These are phyloP conservation scores for Linnemannia exigua DNA, from an alignment of 192 early-diverging fungal genomes.

Conservation along the genomic window DNA sequence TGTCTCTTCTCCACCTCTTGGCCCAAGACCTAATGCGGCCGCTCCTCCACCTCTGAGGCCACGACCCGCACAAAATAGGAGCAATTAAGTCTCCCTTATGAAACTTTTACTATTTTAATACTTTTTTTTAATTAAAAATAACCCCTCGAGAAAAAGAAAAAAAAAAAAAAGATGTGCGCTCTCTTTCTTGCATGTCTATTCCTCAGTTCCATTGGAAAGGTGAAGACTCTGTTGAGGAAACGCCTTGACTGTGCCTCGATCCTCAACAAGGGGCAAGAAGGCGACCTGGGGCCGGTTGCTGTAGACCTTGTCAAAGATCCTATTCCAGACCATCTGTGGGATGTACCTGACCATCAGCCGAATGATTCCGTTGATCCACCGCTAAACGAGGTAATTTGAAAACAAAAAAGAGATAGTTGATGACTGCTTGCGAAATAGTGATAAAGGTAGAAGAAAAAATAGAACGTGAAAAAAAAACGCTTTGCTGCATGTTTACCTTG, in stretches of 20 bases:
- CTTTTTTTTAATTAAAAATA: too few relatives aligned
- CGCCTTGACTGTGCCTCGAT: not conserved
- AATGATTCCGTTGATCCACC: slow-evolving; percentile 1
- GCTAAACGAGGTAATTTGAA: too few relatives aligned
- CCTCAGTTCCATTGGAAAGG: not conserved
- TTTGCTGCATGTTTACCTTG: slow-evolving; percentile 9
- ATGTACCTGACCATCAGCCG: not conserved
- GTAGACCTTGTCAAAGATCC: slow-evolving; percentile 19
- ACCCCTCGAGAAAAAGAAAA: too few relatives aligned
- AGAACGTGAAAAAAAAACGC: too few relatives aligned
- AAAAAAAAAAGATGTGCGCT: too few relatives aligned
- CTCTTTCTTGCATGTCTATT: not conserved
- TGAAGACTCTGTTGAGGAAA: slow-evolving; percentile 14
- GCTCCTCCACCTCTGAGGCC: too few relatives aligned
- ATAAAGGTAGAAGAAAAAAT: too few relatives aligned
- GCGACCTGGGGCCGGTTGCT: slow-evolving; percentile 15
- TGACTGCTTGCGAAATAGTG: too few relatives aligned
- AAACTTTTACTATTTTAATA: too few relatives aligned
- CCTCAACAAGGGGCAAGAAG: not conserved
- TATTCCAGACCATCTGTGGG: slow-evolving; percentile 22
- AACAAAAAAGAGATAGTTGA: too few relatives aligned
- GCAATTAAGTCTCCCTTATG: too few relatives aligned
- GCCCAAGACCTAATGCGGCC: not conserved
- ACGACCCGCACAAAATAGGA: too few relatives aligned
- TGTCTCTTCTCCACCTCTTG: not conserved